Conservation (phyloP, 805 yeast genomes). For the Starmerella floris region DNA sequence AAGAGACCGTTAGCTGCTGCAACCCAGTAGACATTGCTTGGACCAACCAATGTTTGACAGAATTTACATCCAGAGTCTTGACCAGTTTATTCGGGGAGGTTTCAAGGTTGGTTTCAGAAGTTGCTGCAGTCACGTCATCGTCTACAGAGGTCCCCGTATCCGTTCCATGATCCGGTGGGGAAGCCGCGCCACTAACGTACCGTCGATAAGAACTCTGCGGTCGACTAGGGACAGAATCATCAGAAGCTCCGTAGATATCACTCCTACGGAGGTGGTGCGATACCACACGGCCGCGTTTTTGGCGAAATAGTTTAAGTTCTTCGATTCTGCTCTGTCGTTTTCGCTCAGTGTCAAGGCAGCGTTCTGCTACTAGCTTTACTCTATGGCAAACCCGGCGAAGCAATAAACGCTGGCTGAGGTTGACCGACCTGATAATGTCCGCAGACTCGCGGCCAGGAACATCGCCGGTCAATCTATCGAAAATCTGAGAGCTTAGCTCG, state of each 20-base stretch:
- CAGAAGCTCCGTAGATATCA: background rate
- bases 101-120: too few relatives aligned
- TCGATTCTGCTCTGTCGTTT: background rate
- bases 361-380: background rate
- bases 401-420: background rate
- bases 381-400: background rate
- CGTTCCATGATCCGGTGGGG: too few relatives aligned
- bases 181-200: too few relatives aligned
- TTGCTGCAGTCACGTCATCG: too few relatives aligned
- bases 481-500: background rate
- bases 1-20: background rate
- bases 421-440: background rate
- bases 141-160: too few relatives aligned
- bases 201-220: too few relatives aligned
- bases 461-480: background rate
- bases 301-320: background rate
- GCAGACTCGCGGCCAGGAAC: background rate
- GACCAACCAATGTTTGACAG: background rate
- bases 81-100: too few relatives aligned
- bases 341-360: background rate
- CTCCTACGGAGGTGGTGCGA: background rate
- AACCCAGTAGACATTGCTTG: background rate
- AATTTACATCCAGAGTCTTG: background rate
- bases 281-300: background rate
- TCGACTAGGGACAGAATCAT: background rate